Conservation (phyloP, 305 asterid species). For the Galium porrigens region DNA sequence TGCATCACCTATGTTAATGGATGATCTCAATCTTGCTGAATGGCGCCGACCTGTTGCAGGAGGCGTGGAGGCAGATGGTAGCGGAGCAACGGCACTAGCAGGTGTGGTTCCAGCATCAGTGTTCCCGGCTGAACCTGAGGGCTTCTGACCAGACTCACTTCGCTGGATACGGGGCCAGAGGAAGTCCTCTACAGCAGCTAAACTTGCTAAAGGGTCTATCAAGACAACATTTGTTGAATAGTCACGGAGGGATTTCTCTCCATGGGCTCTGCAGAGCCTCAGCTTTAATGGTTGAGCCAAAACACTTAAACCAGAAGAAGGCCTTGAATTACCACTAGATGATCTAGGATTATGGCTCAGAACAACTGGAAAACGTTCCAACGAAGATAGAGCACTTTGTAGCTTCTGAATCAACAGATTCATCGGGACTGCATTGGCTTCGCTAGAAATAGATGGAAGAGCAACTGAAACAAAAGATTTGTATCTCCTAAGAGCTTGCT, state of each 20-base stretch:
- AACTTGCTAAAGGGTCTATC: slow-evolving; percentile 87
- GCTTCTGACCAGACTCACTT: slow-evolving; percentile 62
- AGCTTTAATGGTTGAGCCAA: slow-evolving; percentile 83
- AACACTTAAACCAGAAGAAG: slow-evolving; percentile 83
- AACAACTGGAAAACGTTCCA: slow-evolving; percentile 89
- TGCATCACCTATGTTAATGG: slow-evolving; percentile 44
- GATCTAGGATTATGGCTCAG: slow-evolving; percentile 76
- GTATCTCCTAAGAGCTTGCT: slow-evolving; percentile 74
- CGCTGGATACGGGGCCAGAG: slow-evolving; percentile 88
- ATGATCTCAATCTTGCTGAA: slow-evolving; percentile 64
- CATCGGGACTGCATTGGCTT: slow-evolving; percentile 48
- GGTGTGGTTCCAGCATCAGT: slow-evolving; percentile 50
- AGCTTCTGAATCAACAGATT: slow-evolving; percentile 69
- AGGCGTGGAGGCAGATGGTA: slow-evolving; percentile 56
- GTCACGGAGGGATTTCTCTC: slow-evolving; percentile 90
- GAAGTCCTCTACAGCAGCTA: slow-evolving; percentile 91
- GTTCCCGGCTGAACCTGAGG: slow-evolving; percentile 44
- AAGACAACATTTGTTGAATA: slow-evolving; percentile 87
- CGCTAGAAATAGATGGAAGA: slow-evolving; percentile 45
- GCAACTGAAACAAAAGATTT: slow-evolving; percentile 65
- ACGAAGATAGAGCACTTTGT: slow-evolving; percentile 77
- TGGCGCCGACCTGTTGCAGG: slow-evolving; percentile 51
- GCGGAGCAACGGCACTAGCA: slow-evolving; percentile 36
- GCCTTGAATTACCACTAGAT: slow-evolving; percentile 67
- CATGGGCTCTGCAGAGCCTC: slow-evolving; percentile 90